Evolutionary conservation across 2,329 filamentous ascomycete species (phyloP), one percentile per base, ranked within the genome.

Genomic region (Fusarium tjaetaba): DNA sequence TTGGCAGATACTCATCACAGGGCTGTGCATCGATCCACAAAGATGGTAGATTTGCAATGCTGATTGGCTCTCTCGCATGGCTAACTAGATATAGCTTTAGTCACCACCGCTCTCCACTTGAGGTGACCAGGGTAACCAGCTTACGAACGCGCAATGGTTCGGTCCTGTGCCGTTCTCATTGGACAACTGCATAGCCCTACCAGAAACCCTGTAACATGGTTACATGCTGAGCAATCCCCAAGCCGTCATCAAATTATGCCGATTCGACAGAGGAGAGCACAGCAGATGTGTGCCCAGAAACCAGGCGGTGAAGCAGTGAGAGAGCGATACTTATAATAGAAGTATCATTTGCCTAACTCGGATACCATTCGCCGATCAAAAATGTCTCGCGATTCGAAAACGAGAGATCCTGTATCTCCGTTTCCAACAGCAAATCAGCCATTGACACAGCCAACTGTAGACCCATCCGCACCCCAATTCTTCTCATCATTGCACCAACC

Each of bases 351-450:
- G 11, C 11, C 28, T 57, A 75, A 14, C 63, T 72, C 5, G 72
- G 69, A 24, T 70, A 62, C 69, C 71, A 75, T 56, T 70, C 66
- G 7, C 72, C 72, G 15, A 75, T 30, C 3, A 75, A 32, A 18
- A 70, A 74, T 1, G 72, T 71, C 18, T 75, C 65, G 10, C 60
- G 41, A 11, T 75, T 46, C 34, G 75, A 77, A 56, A 76, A 76
- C 7, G 73, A 72, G 14, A 70, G 41, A 15, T 53, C 65, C 11
- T 66, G 58, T 24, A 41, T 52, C 13, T 63, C 30, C 7, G 70
- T 60, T 36, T 74, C 68, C 16, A 77, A 20, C 11, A 77, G 9
- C 20, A 69, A 20, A 11, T 46, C 55, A 14, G 75, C 71, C 75
- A 77, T 77, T 2, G 75, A 68, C 16, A 73, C 41, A 1, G 75